These are phyloP conservation scores for Scheffersomyces coipomensis DNA, from an alignment of 805 yeast species.

Conservation along the genomic window DNA sequence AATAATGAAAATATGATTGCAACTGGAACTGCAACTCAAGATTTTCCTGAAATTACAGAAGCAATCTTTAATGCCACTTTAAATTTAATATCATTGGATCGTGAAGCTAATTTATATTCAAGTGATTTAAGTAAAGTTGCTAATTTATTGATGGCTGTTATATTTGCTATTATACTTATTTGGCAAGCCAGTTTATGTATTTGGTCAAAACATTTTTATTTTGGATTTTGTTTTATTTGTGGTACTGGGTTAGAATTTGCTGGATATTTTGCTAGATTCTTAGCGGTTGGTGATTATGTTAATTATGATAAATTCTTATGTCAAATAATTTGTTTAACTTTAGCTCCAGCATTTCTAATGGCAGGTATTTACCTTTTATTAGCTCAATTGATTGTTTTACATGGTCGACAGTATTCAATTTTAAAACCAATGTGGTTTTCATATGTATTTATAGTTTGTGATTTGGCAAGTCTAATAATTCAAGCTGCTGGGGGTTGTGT, in stretches of 20 bases:
- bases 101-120: slow-evolving; percentile 30
- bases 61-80: slow-evolving; percentile 18
- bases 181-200: slow-evolving; percentile 28
- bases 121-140: slow-evolving; percentile 49
- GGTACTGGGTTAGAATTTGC: slow-evolving; percentile 61
- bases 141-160: slow-evolving; percentile 53
- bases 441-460: slow-evolving; percentile 63
- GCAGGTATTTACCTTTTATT: slow-evolving; percentile 77
- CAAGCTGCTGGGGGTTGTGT: slow-evolving; percentile 81
- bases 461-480: slow-evolving; percentile 58
- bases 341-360: slow-evolving; percentile 83
- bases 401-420: slow-evolving; percentile 51
- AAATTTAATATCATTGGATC: slow-evolving; percentile 13
- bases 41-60: slow-evolving; percentile 15
- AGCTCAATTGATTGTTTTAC: slow-evolving; percentile 63
- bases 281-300: slow-evolving; percentile 36
- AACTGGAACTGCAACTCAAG: slow-evolving; percentile 29
- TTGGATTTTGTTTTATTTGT: slow-evolving; percentile 52
- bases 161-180: slow-evolving; percentile 47
- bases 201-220: slow-evolving; percentile 61
- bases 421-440: slow-evolving; percentile 61
- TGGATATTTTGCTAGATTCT: slow-evolving; percentile 65
- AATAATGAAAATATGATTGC: slow-evolving; percentile 25
- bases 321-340: slow-evolving; percentile 67
- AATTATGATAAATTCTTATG: slow-evolving; percentile 47